A percentile compares a stretch with the other conserved stretches of the same genome.
These are phyloP conservation scores for Halophytophthora polymorphica DNA, from an alignment of 352 stramenopile species.

Conservation along the genomic window DNA sequence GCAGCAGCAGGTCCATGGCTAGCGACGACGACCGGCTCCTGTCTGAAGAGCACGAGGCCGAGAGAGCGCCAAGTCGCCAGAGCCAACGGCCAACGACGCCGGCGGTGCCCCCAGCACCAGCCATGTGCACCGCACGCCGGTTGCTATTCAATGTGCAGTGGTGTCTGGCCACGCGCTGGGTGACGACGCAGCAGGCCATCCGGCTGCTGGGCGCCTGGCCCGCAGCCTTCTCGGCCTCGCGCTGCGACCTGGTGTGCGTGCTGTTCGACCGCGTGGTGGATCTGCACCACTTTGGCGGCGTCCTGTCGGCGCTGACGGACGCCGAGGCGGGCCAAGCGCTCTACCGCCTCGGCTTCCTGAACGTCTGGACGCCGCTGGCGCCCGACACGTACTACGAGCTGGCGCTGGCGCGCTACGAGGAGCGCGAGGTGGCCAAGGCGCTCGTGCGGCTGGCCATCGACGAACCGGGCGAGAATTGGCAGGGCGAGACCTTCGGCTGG, in stretches of 20 bases:
- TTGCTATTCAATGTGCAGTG: constrained; percentile 74
- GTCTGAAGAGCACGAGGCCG: not conserved
- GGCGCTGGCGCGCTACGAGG: constrained; percentile 60
- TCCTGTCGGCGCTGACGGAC: constrained; percentile 54
- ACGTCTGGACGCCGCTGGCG: constrained; percentile 61
- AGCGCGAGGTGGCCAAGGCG: constrained; percentile 66
- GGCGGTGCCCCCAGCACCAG: constrained; percentile 13
- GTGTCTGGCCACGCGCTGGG: constrained; percentile 64
- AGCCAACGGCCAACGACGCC: constrained; percentile 7
- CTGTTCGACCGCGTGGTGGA: constrained; percentile 71
- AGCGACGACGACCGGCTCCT: constrained; percentile 12
- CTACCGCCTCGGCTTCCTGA: constrained; percentile 71
- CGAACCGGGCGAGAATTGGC: constrained; percentile 81
- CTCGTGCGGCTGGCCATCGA: constrained; percentile 78
- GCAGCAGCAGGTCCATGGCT: constrained; percentile 10
- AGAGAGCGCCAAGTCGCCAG: not conserved
- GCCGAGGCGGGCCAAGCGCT: constrained; percentile 55
- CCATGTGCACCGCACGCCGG: constrained; percentile 44
- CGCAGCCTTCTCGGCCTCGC: constrained; percentile 33
- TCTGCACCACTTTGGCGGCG: constrained; percentile 65
- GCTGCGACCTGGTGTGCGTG: constrained; percentile 60
- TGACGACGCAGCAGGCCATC: constrained; percentile 61
- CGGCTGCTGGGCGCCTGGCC: constrained; percentile 51
- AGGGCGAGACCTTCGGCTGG: constrained; percentile 74
- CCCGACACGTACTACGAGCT: constrained; percentile 83